phyloP scores from a whole-genome alignment of 164 flowering plant species.

The Vitis cinerea region DNA sequence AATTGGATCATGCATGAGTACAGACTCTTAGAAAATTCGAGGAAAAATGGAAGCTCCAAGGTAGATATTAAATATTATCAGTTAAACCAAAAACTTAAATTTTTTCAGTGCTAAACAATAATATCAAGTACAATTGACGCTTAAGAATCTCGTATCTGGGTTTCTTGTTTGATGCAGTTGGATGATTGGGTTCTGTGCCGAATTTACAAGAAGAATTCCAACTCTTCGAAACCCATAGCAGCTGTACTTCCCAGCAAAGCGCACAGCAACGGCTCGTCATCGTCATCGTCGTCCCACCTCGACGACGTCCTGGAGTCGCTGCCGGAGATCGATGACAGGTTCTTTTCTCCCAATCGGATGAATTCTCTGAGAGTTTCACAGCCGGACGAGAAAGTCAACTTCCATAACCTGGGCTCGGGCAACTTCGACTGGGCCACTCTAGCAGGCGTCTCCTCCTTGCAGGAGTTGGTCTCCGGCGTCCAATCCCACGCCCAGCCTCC shows the following conservation, averaged over 20 bases:
- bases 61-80: conserved; percentile 22
- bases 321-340: conserved; percentile 61
- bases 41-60: conserved; percentile 51
- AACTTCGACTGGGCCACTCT: conserved; percentile 57
- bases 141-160: neutral
- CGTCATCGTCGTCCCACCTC: conserved; percentile 52
- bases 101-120: too few species aligned
- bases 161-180: conserved; percentile 38
- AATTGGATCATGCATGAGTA: conserved; percentile 97
- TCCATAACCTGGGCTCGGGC: conserved; percentile 39
- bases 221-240: conserved; percentile 29
- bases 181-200: conserved; percentile 91
- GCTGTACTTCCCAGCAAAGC: conserved; percentile 33
- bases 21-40: conserved; percentile 48
- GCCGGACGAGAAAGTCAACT: conserved; percentile 27
- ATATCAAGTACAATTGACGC: too few species aligned
- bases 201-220: conserved; percentile 70
- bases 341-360: conserved; percentile 42
- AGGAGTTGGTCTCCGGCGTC: conserved; percentile 19
- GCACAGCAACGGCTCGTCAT: conserved; percentile 31
- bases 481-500: conserved; percentile 23
- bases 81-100: too few species aligned
- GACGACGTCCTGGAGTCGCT: conserved; percentile 68
- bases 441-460: conserved; percentile 29
- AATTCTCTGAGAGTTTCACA: conserved; percentile 39